Evolutionary conservation across 805 yeast species (phyloP).

Genomic region (Saccharomycopsis synnaedendra): DNA sequence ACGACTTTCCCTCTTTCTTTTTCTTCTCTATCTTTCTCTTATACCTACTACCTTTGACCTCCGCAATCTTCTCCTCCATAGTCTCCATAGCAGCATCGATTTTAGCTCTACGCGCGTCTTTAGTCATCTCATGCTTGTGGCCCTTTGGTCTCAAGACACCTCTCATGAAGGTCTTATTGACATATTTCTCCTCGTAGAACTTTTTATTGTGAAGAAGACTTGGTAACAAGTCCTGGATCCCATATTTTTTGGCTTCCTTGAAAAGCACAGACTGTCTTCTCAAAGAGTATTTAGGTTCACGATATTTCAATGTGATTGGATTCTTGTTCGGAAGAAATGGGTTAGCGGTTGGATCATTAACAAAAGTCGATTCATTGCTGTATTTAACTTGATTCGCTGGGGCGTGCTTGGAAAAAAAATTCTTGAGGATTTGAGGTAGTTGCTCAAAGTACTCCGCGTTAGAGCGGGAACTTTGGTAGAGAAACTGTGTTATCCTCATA

Average conservation of each 20-base stretch:
- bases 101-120: slow-evolving; percentile 44
- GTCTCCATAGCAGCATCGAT: slow-evolving; percentile 55
- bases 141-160: slow-evolving; percentile 76
- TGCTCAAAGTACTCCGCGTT: slow-evolving; percentile 4
- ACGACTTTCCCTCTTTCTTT: slow-evolving; percentile 14
- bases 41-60: slow-evolving; percentile 48
- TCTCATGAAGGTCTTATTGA: slow-evolving; percentile 54
- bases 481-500: neutral
- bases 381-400: slow-evolving; percentile 79
- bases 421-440: slow-evolving; percentile 3
- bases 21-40: slow-evolving; percentile 33
- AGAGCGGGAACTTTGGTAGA: neutral
- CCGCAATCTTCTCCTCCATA: slow-evolving; percentile 56
- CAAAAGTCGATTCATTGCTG: slow-evolving; percentile 50
- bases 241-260: slow-evolving; percentile 72
- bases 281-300: slow-evolving; percentile 66
- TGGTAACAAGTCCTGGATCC: slow-evolving; percentile 73
- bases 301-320: slow-evolving; percentile 68
- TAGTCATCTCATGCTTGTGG: slow-evolving; percentile 65
- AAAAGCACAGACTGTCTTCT: slow-evolving; percentile 76
- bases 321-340: slow-evolving; percentile 83
- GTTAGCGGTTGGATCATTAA: slow-evolving; percentile 61
- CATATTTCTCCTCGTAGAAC: slow-evolving; percentile 72
- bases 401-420: slow-evolving; percentile 56
- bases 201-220: slow-evolving; percentile 39